Base-by-base conservation (phyloP, 176 grass and related monocot species). In the Panicum miliaceum region DNA sequence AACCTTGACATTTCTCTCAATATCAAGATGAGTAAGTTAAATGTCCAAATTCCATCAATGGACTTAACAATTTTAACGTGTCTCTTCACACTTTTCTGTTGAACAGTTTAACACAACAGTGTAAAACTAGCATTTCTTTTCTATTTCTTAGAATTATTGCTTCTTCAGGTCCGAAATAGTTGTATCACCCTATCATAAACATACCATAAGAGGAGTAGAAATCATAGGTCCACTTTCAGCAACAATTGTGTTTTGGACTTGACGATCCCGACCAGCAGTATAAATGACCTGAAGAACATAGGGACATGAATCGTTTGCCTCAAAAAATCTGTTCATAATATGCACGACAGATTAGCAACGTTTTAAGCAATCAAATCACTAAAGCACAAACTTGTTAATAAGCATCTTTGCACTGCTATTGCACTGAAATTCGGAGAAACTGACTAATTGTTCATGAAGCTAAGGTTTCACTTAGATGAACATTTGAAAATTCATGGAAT, bases 201-300 rank as follows among this genome's bases (percentile, higher is more conserved):
- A 58, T 88, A 99, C 93, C 75, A 99, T 90, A 38, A 99, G 81
- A 80, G 96, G 87, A 87, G 77, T 86, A 37, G 81, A 63, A 71
- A 90, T 35, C 67, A 90, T 92, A 58, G 96, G 96, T 81, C 46
- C 81, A 78, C 65, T 89, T 84, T 99, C 96, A 77, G 93, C 73
- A 68, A 94, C 64, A 90, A 90, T 87, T 71, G 80, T 94, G 81
- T 96, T 99, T 86, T 89, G 89, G 35, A 94, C 84, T 78, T 89
- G 87, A 70, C 60, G 89, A 90, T 95, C 96, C 15, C 89, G 78
- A 1, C 96, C 96, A 86, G 89, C 88, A 58, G 93, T 99, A 93
- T 90, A 95, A 53, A 94, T 99, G 64, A 96, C 82, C 96, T 99
- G 81, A 85, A 90, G 32, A 87, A 75, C 22, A 78, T 29, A 45